Percentiles rank a stretch among this genome's conserved stretches.
Conservation (phyloP, 1,284 basidiomycete species). For the Stereum hirsutum region DNA sequence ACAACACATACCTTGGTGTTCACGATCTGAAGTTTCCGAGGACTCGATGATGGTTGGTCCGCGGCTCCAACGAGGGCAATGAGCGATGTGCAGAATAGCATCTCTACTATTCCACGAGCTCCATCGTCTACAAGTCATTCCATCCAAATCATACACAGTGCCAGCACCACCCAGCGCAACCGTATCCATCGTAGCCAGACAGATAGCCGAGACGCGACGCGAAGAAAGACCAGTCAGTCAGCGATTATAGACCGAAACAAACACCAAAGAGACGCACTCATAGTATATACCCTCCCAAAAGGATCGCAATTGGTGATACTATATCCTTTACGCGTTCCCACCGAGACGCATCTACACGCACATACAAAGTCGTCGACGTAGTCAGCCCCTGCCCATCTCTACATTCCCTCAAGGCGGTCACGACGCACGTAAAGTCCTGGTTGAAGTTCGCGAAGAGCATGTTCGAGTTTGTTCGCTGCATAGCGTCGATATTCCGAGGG, state of each 20-base stretch:
- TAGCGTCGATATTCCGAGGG: conserved; percentile 5
- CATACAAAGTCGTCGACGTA: neutral
- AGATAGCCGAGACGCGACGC: no score
- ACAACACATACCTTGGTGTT: conserved; percentile 92
- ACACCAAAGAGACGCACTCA: conserved; percentile 52
- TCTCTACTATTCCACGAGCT: conserved; percentile 93
- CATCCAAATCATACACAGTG: no score
- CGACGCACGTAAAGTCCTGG: conserved; percentile 69
- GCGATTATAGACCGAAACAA: neutral
- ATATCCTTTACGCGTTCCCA: conserved; percentile 94
- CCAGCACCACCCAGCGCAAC: no score
- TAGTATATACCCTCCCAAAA: conserved; percentile 91
- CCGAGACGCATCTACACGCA: conserved; percentile 71
- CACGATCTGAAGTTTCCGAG: conserved; percentile 92
- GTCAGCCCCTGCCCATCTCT: conserved; percentile 15
- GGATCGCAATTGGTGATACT: conserved; percentile 98
- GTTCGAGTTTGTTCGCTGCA: conserved; percentile 32
- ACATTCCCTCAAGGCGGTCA: no score
- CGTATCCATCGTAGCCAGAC: no score
- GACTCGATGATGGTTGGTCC: conserved; percentile 81
- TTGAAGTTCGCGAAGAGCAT: conserved; percentile 87
- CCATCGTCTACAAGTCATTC: conserved; percentile 77
- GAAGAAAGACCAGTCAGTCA: no score
- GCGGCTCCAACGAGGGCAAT: conserved; percentile 94
- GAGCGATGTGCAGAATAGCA: conserved; percentile 98